Base-by-base conservation (phyloP, 192 early-diverging fungal genomes). In the Gorgonomyces haynaldii region DNA sequence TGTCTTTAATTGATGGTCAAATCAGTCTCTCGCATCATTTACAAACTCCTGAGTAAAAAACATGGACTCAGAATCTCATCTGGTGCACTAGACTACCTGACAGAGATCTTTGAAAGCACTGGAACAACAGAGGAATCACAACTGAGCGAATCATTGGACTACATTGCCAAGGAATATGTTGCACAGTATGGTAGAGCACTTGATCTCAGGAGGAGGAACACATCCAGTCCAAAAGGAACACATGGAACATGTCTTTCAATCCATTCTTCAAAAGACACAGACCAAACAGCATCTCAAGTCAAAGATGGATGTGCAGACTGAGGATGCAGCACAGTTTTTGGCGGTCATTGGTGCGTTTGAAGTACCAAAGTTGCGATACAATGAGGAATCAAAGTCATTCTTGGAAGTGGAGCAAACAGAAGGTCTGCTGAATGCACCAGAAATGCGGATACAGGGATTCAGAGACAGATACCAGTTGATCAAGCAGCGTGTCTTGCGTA, bases 381-480 rank as follows among this genome's bases (percentile, higher is more conserved):
- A 25, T 20, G 23, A 13, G 5, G 25, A 49, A n/a, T 2, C 22
- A 5, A 28, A 49, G 6, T 3, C 13, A 15, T 49, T 49, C 8
- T n/a, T 49, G 0, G 7, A 35, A 15, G 35, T 35, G 6, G 2
- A 8, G 4, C 13, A 28, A 15, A 28, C 17, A 1, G 6, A 15
- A 49, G 22, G 22, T 9, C 46, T 49, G 4, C 5, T 13, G 7
- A 49, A 22, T 12, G 46, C 22, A n/a, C 31, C 31, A 36, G 32
- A 49, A 10, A 49, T 26, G 15, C 35, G 31, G 7, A 8, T 36
- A 1, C 25, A 5, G 0, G 60, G 86, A 54, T 84, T 79, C 46
- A 59, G 82, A 28, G 86, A 86, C 36, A 74, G 91, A 34, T 87
- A 77, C 59, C 78, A 93, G 28, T 41, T 90, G 15, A 42, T 96